Evolutionary conservation across 495 filamentous ascomycete genomes (phyloP), one percentile per base, ranked within the genome.

Genomic region (Talaromyces stipitatus): DNA sequence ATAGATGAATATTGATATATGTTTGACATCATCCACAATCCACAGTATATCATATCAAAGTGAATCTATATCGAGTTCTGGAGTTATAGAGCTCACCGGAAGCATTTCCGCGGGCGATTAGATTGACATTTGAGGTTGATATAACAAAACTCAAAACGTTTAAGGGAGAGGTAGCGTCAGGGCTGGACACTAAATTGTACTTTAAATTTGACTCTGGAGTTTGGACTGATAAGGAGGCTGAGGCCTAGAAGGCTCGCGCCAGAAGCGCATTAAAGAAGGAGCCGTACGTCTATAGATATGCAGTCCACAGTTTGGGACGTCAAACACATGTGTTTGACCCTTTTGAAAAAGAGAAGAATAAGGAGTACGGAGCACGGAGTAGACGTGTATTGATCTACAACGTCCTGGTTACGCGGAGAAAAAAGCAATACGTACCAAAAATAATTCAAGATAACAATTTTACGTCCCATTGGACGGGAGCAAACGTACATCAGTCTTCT

Each of bases 61-160:
- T 41, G n/a, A 41, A 9, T 18, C n/a, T 41, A 41, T 41, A 41
- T 48, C 24, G 45, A 48, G 45, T 48, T 26, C 24, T 48, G 20
- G 20, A 26, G 45, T 26, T 3, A 18, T 48, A 11, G 22, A 48
- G 24, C 23, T 48, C 20, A 23, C 45, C 45, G 52, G 22, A 36
- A 54, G 52, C 52, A 54, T 54, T 38, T 54, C 52, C 52, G 52
- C 52, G 52, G n/a, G 52, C 28, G 24, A 53, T 53, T 26, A 53
- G 50, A 12, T 30, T 29, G 27, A 33, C 27, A 8, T 30, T 41
- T 41, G n/a, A 41, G n/a, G 18, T 41, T 41, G 36, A 41, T 41
- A 41, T 41, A 41, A 41, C 36, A 14, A 41, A 41, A 41, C 36
- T 41, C 36, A 41, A 41, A 16, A 41, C 18, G 36, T 41, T n/a